Conservation (phyloP, 2,329 filamentous ascomycete genomes). For the Fusarium scirpi region DNA sequence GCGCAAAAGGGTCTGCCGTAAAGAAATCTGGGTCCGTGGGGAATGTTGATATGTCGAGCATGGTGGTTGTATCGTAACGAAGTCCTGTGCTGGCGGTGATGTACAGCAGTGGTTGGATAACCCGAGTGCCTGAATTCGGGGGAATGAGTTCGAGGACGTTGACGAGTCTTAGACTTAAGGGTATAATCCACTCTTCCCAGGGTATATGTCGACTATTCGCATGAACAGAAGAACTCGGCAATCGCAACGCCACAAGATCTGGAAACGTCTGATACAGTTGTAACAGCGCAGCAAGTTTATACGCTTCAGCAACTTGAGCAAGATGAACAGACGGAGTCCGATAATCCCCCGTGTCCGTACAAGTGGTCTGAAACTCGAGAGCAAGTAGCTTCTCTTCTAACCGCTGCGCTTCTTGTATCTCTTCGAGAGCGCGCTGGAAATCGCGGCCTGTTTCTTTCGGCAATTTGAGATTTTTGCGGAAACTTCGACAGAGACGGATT, state of each 20-base stretch:
- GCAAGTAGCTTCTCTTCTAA: slow-evolving; percentile 53
- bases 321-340: slow-evolving; percentile 50
- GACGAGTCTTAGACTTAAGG: slow-evolving; percentile 50
- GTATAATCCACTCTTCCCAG: slow-evolving; percentile 55
- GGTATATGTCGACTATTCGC: slow-evolving; percentile 43
- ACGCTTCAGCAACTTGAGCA: slow-evolving; percentile 54
- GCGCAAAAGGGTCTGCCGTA: slow-evolving; percentile 25
- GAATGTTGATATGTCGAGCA: slow-evolving; percentile 36
- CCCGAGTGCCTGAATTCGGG: slow-evolving; percentile 51
- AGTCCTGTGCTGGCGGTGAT: slow-evolving; percentile 54
- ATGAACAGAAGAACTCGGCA: slow-evolving; percentile 44
- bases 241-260: slow-evolving; percentile 49
- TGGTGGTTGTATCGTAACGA: slow-evolving; percentile 40
- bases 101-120: slow-evolving; percentile 54
- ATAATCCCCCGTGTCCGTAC: slow-evolving; percentile 50
- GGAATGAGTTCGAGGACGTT: slow-evolving; percentile 53
- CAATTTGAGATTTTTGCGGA: slow-evolving; percentile 44
- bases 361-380: slow-evolving; percentile 43
- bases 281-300: slow-evolving; percentile 53
- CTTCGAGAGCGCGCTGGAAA: slow-evolving; percentile 42
- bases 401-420: slow-evolving; percentile 47
- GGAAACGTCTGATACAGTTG: slow-evolving; percentile 58
- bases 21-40: slow-evolving; percentile 16
- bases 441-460: slow-evolving; percentile 46
- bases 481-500: slow-evolving; percentile 53